Conservation (phyloP, 192 early-diverging fungal species). For the Cetraspora pellucida region DNA sequence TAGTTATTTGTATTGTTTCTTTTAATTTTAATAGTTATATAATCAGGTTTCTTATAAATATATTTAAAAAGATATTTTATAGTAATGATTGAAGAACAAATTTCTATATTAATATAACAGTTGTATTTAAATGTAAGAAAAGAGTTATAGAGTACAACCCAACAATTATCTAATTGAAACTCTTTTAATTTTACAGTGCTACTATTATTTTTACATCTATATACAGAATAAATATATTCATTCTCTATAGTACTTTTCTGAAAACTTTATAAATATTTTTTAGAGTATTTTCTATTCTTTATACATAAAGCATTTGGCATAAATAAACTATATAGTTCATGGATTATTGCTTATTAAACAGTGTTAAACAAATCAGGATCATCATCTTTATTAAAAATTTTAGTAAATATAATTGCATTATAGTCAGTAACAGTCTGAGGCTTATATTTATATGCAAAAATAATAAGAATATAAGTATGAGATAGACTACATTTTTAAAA, state of each 20-base stretch:
- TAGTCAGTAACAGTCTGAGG: conserved; percentile 25
- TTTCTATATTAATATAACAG: conserved; percentile 43
- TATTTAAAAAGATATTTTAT: conserved; percentile 53
- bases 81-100: conserved; percentile 36
- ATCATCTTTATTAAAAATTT: conserved; percentile 32
- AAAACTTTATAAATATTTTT: conserved; percentile 33
- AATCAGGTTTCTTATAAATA: conserved; percentile 11
- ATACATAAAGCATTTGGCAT: conserved; percentile 36
- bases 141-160: conserved; percentile 39
- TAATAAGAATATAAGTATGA: conserved; percentile 44
- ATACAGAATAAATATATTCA: conserved; percentile 38
- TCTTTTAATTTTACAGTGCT: neutral
- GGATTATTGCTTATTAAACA: conserved; percentile 33
- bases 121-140: conserved; percentile 43
- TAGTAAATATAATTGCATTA: conserved; percentile 36
- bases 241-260: conserved; percentile 11
- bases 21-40: conserved; percentile 4
- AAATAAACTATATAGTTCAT: conserved; percentile 35
- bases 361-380: conserved; percentile 32
- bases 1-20: no score
- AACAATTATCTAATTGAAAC: conserved; percentile 37
- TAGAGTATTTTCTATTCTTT: conserved; percentile 32
- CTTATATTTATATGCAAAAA: conserved; percentile 30
- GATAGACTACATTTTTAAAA: conserved; percentile 43
- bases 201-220: neutral